Percentiles rank a stretch among this genome's conserved stretches.
Conservation (phyloP, 179 eudicot species). For the Sideroxylon spinosum region DNA sequence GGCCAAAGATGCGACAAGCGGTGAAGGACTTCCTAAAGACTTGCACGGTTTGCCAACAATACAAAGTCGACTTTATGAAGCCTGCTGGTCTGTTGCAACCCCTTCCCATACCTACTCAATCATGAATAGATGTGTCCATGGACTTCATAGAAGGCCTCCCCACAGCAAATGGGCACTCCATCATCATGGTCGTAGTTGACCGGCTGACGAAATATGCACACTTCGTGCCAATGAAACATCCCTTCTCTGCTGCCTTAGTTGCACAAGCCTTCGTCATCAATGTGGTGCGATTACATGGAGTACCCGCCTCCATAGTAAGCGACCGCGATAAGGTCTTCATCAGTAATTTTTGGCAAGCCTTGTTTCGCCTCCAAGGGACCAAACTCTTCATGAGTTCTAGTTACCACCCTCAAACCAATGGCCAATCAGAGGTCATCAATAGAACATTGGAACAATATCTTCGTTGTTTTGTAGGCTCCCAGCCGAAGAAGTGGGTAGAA, state of each 20-base stretch:
- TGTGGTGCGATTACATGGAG: constrained; percentile 8
- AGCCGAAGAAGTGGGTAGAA: not conserved
- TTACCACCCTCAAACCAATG: constrained; percentile 19
- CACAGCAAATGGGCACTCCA: not conserved
- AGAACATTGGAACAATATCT: constrained; percentile 1
- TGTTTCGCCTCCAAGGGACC: constrained; percentile 10
- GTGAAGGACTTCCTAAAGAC: not conserved
- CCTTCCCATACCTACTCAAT: not conserved
- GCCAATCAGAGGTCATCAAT: constrained; percentile 13
- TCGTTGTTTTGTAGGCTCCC: not conserved
- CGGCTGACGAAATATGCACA: constrained; percentile 1
- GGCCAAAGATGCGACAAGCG: not conserved
- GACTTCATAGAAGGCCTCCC: constrained; percentile 27
- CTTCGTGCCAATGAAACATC: constrained; percentile 10
- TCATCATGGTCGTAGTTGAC: constrained; percentile 20
- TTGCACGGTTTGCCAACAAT: constrained; percentile 12
- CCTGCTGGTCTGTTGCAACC: constrained; percentile 23
- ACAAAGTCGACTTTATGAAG: not conserved
- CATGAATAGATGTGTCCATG: constrained; percentile 19
- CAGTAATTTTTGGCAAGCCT: not conserved
- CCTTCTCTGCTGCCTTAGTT: not conserved
- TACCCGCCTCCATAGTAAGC: not conserved
- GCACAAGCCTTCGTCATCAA: not conserved
- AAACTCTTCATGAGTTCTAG: not conserved
- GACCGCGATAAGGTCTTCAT: constrained; percentile 14